A percentile compares a stretch with the other conserved stretches of the same genome.
Evolutionary conservation across 179 eudicot genomes (phyloP).

Genomic region (Silene vulgaris): DNA sequence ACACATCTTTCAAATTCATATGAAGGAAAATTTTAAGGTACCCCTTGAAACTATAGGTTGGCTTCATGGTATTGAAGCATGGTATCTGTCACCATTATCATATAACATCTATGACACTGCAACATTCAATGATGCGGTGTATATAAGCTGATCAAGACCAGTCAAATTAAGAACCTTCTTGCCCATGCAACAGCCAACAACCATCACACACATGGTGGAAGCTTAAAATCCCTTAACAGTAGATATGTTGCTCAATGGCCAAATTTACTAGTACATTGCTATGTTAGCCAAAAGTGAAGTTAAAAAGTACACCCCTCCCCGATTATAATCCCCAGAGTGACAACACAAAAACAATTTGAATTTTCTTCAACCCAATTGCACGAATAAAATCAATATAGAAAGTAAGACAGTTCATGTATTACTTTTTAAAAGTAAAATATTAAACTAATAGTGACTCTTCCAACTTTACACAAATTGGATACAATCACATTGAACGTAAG

Average conservation of each 20-base stretch:
- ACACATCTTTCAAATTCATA: neutral
- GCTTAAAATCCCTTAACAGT: neutral
- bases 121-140: neutral
- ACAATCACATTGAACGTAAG: neutral
- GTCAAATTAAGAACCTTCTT: too few species aligned
- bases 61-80: neutral
- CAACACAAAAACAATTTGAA: too few species aligned
- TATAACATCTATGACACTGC: neutral
- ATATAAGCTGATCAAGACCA: too few species aligned
- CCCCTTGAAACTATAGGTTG: neutral
- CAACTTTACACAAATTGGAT: slow-evolving; percentile 7
- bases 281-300: neutral
- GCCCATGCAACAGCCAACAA: neutral
- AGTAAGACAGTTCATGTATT: too few species aligned
- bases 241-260: neutral
- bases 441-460: neutral
- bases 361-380: too few species aligned
- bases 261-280: neutral
- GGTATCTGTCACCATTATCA: neutral
- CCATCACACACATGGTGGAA: neutral
- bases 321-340: too few species aligned
- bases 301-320: neutral
- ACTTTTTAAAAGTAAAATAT: too few species aligned
- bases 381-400: too few species aligned
- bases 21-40: neutral